Evolutionary conservation across 179 eudicot species (phyloP), one percentile per base, ranked within the genome.

Genomic region (Camellia oleifera): DNA sequence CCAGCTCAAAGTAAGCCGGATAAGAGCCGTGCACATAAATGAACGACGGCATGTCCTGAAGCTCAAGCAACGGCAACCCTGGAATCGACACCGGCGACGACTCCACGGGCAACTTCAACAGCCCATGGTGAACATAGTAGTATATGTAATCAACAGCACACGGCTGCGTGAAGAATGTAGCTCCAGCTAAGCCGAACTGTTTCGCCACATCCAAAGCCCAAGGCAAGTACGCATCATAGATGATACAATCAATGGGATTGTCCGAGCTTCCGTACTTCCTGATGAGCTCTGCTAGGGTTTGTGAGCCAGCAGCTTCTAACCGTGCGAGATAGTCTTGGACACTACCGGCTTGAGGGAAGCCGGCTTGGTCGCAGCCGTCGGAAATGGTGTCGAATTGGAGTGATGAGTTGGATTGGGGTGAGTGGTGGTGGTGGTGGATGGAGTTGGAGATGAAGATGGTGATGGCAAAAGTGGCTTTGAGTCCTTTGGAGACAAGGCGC

Each of bases 201-300:
- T 83, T 88, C 5, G 88, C 84, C 72, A 88, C 88, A 32, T 85
- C 87, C 69, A 88, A 63, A 2, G 88, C 89, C 91, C 91, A 89
- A 0, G 89, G 84, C 26, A 88, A 75, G 69, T 88, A 83, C 17
- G 91, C 83, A 14, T 89, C 91, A 72, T 89, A 89, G 5, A 88
- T 63, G 0, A 89, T 83, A 45, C 89, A 86, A 8, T 81, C 80
- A 2, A 88, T 77, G 0, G 92, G 91, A 68, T 20, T 67, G 23
- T 26, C 54, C 0, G 86, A 20, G 78, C 54, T 54, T 46, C 52
- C 44, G 75, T 82, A 76, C 13, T 18, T 63, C 6, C 74, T 65
- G 8, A 89, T 84, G 42, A 89, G 81, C 8, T 60, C 65, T 17
- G 86, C 42, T 0, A 89, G 69, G 0, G 88, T 77, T 3, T 52